phyloP scores from a whole-genome alignment of 371 early-diverging fungal genomes.

The Circinella minor region DNA sequence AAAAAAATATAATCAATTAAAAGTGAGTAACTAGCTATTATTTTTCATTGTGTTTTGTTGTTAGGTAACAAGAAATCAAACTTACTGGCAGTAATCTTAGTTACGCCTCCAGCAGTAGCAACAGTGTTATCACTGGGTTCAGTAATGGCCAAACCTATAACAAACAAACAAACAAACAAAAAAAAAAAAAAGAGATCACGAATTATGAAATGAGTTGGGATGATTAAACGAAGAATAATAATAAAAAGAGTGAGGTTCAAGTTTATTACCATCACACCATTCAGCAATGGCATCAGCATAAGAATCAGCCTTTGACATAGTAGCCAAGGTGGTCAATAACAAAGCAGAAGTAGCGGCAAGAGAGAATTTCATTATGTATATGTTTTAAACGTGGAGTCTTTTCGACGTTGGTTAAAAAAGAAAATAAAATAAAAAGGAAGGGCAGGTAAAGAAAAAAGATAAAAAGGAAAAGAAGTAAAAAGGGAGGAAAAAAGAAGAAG shows the following conservation, averaged over 20 bases:
- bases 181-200: background rate
- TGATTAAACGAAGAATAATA: no score
- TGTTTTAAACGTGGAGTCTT: background rate
- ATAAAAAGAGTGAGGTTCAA: background rate
- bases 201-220: background rate
- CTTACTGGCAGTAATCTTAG: conserved; percentile 43
- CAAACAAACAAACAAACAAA: no score
- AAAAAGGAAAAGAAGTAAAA: conserved; percentile 18
- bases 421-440: conserved; percentile 14
- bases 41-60: no score
- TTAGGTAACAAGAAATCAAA: background rate
- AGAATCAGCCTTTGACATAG: conserved; percentile 41
- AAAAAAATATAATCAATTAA: background rate
- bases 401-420: conserved; percentile 7
- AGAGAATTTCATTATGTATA: conserved; percentile 49
- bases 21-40: background rate
- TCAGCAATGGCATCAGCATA: conserved; percentile 49
- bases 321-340: conserved; percentile 31
- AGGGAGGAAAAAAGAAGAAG: conserved; percentile 14
- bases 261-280: conserved; percentile 43
- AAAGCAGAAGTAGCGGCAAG: conserved; percentile 48
- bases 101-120: conserved; percentile 35
- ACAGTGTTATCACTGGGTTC: conserved; percentile 26
- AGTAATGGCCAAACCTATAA: conserved; percentile 24
- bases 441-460: conserved; percentile 5